phyloP scores from a whole-genome alignment of 2,329 filamentous ascomycete species.

The Elsinoe ampelina region DNA sequence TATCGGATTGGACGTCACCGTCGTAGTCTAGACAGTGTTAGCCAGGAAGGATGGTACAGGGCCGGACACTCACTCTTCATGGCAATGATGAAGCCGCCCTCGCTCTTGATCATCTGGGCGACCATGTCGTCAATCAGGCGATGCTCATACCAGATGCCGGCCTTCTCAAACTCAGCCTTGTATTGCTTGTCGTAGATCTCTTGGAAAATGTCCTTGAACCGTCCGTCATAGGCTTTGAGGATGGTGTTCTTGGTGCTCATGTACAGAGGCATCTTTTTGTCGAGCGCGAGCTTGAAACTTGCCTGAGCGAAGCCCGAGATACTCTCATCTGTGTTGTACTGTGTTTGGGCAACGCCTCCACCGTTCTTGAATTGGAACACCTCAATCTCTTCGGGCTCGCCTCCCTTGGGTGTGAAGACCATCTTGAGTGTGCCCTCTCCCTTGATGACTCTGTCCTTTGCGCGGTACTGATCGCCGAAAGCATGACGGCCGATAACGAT shows the following conservation, averaged over 20 bases:
- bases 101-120: constrained; percentile 99
- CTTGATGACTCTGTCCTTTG: constrained; percentile 78
- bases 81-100: constrained; percentile 92
- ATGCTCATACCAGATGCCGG: constrained; percentile 98
- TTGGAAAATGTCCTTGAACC: constrained; percentile 99
- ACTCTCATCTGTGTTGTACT: constrained; percentile 97
- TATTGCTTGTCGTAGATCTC: constrained; percentile 85
- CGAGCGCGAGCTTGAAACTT: constrained; percentile 87
- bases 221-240: constrained; percentile 94
- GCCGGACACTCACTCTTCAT: constrained; percentile 66
- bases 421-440: constrained; percentile 84
- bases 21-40: constrained; percentile 67
- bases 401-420: constrained; percentile 80
- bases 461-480: constrained; percentile 97
- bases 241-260: constrained; percentile 99
- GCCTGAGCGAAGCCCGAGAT: constrained; percentile 93
- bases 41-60: background rate
- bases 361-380: constrained; percentile 72
- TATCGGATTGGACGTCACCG: constrained; percentile 96
- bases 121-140: constrained; percentile 99
- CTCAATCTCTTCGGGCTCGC: constrained; percentile 73
- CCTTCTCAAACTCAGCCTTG: constrained; percentile 78
- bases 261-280: constrained; percentile 86
- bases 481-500: constrained; percentile 99
- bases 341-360: constrained; percentile 82